Evolutionary conservation across 805 yeast species (phyloP), one percentile per base, ranked within the genome.

Genomic region (Wickerhamiella cacticola): DNA sequence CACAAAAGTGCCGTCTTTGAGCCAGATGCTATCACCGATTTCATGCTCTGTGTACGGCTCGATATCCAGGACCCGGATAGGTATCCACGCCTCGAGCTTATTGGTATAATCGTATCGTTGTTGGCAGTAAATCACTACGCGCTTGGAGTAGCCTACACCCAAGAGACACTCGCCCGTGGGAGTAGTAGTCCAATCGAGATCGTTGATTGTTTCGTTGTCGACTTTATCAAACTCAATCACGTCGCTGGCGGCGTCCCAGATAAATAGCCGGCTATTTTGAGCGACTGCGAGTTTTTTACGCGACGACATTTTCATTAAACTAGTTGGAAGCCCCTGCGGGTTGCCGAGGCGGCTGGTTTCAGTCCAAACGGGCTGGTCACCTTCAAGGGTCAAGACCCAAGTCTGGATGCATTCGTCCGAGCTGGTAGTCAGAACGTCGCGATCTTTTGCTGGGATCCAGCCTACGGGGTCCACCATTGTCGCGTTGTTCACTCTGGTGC

Each of bases 11-110:
- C 94, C 95, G 56, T 80, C 78, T 42, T 74, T 71, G 53, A 89
- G 67, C 96, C 96, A 89, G 12, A 82, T 70, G 13, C 94, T 81
- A 60, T 88, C 96, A 6, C 95, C 96, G 50, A 88, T 86, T 13
- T 69, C 70, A 59, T 87, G 95, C 0, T 83, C 68, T 0, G 96
- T 87, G 57, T 74, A 82, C 28, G 71, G 71, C 1, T 77, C 69
- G 2, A 88, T 76, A 56, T 82, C 87, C 36, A 86, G 74, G 50
- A 75, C 74, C 57, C 84, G 80, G 49, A 88, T 75, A 0, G 83
- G 78, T 0, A 82, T 75, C 71, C 82, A 88, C 1, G 89, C 72
- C 1, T 95, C 89, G 0, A 78, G 71, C 19, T 72, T 70, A 56
- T 85, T 84, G 1, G 96, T 86, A 59, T 88, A 89, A 59, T 88